These are phyloP conservation scores for Penicillium steckii DNA, from an alignment of 495 filamentous ascomycete genomes.

Conservation along the genomic window DNA sequence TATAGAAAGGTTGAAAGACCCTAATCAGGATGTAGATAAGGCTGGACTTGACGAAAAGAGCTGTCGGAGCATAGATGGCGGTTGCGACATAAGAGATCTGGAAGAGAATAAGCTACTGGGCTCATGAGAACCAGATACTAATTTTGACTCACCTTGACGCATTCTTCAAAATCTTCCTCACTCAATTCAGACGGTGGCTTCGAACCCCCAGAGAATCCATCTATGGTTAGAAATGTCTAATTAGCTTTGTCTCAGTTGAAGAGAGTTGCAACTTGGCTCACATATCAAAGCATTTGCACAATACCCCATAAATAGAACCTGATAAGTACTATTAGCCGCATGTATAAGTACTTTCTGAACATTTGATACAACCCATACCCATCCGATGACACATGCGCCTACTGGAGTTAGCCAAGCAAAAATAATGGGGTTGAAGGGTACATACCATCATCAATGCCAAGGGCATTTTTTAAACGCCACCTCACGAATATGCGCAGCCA, in stretches of 20 bases:
- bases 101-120: not conserved
- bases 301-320: slow-evolving; percentile 11
- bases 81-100: slow-evolving; percentile 19
- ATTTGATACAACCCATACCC: not conserved
- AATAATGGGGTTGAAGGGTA: not conserved
- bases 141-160: slow-evolving; percentile 2
- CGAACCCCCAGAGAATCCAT: not conserved
- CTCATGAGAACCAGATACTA: too few relatives aligned
- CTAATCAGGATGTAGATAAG: slow-evolving; percentile 31
- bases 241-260: not conserved
- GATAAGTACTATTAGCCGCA: not conserved
- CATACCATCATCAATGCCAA: slow-evolving; percentile 15
- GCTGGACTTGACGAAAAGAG: slow-evolving; percentile 32
- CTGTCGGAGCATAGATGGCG: slow-evolving; percentile 29
- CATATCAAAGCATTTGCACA: slow-evolving; percentile 8
- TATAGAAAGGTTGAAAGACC: slow-evolving; percentile 23
- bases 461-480: slow-evolving; percentile 6
- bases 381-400: slow-evolving; percentile 1
- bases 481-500: slow-evolving; percentile 6
- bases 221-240: not conserved
- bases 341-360: not conserved
- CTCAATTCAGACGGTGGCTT: not conserved
- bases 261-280: not conserved
- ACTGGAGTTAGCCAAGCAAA: not conserved
- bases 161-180: not conserved